Evolutionary conservation across 2,329 filamentous ascomycete species (phyloP), one percentile per base, ranked within the genome.

Genomic region (Fusarium goolgardi): DNA sequence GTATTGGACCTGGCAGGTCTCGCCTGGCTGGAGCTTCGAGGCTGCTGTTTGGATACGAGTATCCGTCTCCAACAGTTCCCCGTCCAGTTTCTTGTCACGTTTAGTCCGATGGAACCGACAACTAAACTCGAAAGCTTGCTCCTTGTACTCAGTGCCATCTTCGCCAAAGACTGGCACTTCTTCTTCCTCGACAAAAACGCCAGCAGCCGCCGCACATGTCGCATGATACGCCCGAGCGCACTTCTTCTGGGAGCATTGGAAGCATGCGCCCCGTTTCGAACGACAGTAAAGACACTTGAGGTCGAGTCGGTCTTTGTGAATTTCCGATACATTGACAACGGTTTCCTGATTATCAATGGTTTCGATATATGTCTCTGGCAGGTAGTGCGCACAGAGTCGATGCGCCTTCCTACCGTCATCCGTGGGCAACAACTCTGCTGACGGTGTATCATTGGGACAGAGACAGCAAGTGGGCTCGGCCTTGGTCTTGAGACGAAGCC

Each of bases 281-380:
- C 94, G 92, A 76, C 96, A 99, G 80, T 93, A 97, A 65, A 97
- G 89, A 78, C 96, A 99, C 79, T 97, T 97, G 71, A 98, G 89
- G 27, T 96, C 94, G 71, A 97, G 82, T 21, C 95, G 91, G 57
- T 92, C 93, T 78, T 96, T 95, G 75, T 92, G 90, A 70, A 98
- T 94, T 63, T 88, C 88, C n/a, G 87, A 86, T 51, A 94, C 87
- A 70, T 96, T 95, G 70, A 87, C 91, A 25, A 97, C 86, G 12
- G 88, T 86, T 64, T 97, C 93, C 49, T 86, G 83, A 31, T 86
- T 91, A 64, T 91, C 88, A 13, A 90, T 85, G 3, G 83, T 85
- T 54, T 93, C 90, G 66, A 98, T 91, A 76, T 88, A 96, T 0
- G 95, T 97, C 79, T 98, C 96, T 1, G 95, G 93, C 1, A 96